Conservation (phyloP, 805 yeast species). For the Metschnikowia picachoensis region DNA sequence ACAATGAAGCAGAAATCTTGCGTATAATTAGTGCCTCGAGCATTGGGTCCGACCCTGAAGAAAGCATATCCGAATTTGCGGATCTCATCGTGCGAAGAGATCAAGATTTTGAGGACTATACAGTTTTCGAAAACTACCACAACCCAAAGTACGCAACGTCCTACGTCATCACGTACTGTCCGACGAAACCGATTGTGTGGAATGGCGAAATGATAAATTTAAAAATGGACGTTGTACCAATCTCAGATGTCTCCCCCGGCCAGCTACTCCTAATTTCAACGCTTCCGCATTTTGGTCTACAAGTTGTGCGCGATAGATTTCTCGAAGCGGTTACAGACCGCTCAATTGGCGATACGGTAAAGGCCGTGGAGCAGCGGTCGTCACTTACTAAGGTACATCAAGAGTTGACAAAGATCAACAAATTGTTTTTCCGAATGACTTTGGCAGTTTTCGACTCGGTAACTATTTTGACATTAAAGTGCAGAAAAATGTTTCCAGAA, state of each 20-base stretch:
- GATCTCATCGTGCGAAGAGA: conserved; percentile 18
- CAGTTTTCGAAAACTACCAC: conserved; percentile 11
- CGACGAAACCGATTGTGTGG: conserved; percentile 87
- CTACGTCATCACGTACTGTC: conserved; percentile 69
- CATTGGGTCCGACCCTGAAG: conserved; percentile 34
- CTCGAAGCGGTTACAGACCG: conserved; percentile 49
- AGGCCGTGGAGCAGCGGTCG: conserved; percentile 59
- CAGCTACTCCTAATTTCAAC: conserved; percentile 64
- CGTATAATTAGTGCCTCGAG: conserved; percentile 38
- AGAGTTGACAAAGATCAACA: conserved; percentile 63
- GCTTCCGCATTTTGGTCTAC: conserved; percentile 54
- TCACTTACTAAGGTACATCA: conserved; percentile 70
- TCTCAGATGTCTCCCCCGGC: conserved; percentile 62
- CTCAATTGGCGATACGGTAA: conserved; percentile 34
- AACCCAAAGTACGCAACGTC: conserved; percentile 41
- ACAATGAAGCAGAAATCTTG: conserved; percentile 36
- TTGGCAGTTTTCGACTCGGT: conserved; percentile 61
- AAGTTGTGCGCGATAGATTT: conserved; percentile 53
- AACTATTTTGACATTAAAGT: conserved; percentile 48
- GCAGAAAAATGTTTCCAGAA: conserved; percentile 44
- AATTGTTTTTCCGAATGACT: conserved; percentile 64
- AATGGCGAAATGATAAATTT: conserved; percentile 71
- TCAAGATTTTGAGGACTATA: conserved; percentile 4
- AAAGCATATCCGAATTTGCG: conserved; percentile 24
- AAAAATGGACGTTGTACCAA: conserved; percentile 43